Base-by-base conservation (phyloP, 2,329 filamentous ascomycete genomes). In the Phialophora tarda region DNA sequence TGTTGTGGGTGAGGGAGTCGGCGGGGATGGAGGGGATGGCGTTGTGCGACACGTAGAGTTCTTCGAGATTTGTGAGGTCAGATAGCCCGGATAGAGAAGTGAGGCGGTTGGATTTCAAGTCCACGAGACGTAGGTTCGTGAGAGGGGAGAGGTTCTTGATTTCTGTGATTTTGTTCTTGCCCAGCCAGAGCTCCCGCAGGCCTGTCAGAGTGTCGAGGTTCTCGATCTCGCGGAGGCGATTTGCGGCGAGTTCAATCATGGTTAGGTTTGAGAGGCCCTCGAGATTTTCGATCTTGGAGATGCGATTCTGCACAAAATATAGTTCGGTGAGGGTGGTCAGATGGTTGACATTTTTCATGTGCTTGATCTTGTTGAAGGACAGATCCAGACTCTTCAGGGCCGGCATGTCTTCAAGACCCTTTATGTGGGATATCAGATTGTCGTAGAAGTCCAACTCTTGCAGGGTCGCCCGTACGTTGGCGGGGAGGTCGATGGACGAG, bases 341-440 rank as follows among this genome's bases (percentile, higher is more conserved):
- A 74, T 94, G 90, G 65, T 85, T 85, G 71, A 98, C 82, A 74
- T 94, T 88, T 79, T 96, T 97, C 82, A 99, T 96, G 79, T 97
- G 93, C 78, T 97, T 97, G 82, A 99, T 94, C 83, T 98, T 98
- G 83, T 99, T 99, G 86, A 97, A 99, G 78, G 91, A 96, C 59
- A 99, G 84, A 77, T 99, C 95, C 62, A 99, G 86, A 64, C 83
- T 90, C 5, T 86, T 92, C 62, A 99, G 85, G 68, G 91, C 84
- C 12, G 84, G 87, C 64, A 97, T 86, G 54, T 87, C 83, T 62
- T 97, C 93, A 54, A 99, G 85, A 32, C 91, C 91, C 71, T 89
- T 89, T 78, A 97, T 88, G 78, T 96, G 93, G 11, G 88, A 87
- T 73, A 99, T 93, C 21, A 96, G 85, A 78, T 99, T 99, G 80